phyloP scores from a whole-genome alignment of 306 rosid genomes.

The Abrus precatorius region DNA sequence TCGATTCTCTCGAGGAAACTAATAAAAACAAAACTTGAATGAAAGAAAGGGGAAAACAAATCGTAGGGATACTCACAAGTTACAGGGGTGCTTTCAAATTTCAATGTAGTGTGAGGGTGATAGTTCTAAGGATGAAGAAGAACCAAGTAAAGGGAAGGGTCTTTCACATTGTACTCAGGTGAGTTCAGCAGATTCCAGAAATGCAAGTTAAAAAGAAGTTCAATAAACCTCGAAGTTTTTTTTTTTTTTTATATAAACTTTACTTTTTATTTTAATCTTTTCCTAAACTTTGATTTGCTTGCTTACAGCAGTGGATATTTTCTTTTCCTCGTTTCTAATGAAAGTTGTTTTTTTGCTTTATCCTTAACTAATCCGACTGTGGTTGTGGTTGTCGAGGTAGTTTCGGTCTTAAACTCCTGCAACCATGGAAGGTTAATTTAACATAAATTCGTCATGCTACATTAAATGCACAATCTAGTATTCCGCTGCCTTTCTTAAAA shows the following conservation, averaged over 20 bases:
- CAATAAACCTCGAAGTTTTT: not conserved
- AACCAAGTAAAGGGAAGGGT: not conserved
- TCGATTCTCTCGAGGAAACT: conserved; percentile 37
- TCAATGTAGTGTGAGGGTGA: not conserved
- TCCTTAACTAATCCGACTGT: not conserved
- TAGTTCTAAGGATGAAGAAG: no score
- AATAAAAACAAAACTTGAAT: not conserved
- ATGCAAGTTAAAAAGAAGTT: not conserved
- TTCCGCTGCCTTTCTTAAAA: no score
- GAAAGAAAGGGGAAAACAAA: conserved; percentile 33
- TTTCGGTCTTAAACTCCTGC: not conserved
- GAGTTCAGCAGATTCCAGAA: not conserved
- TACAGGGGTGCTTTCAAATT: conserved; percentile 9
- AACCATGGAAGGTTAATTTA: not conserved
- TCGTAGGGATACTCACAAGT: conserved; percentile 10
- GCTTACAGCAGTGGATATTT: not conserved
- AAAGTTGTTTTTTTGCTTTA: conserved; percentile 16
- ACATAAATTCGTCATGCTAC: not conserved
- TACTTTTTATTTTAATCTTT: not conserved
- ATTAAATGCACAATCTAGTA: not conserved
- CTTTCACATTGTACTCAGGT: not conserved
- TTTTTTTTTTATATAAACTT: not conserved
- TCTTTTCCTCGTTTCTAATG: not conserved
- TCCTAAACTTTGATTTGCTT: not conserved
- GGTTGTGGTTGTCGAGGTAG: not conserved